Percentiles rank a stretch among this genome's conserved stretches.
Conservation (phyloP, 768 basidiomycete species). For the Mycena metata region DNA sequence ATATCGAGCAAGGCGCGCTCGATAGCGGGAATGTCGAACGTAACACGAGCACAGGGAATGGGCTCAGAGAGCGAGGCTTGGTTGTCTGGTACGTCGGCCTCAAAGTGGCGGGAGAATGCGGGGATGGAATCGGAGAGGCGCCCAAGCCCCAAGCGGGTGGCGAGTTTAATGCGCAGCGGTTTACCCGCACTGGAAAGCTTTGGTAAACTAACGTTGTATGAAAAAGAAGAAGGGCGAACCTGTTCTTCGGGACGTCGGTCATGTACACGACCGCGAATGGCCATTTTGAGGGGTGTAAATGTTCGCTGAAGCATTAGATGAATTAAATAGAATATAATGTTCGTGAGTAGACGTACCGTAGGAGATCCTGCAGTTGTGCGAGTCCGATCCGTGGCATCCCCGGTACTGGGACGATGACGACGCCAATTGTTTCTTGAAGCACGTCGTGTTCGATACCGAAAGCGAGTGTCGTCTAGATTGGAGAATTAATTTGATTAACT, state of each 20-base stretch:
- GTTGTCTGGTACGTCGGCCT: constrained; percentile 51
- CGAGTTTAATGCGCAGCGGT: constrained; percentile 58
- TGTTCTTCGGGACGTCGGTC: constrained; percentile 62
- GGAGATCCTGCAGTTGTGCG: constrained; percentile 55
- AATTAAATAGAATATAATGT: background rate
- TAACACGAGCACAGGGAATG: constrained; percentile 53
- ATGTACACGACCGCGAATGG: constrained; percentile 63
- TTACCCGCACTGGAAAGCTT: constrained; percentile 51
- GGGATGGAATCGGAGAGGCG: constrained; percentile 52
- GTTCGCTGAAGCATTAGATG: constrained; percentile 46
- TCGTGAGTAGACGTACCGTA: constrained; percentile 45
- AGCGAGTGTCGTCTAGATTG: constrained; percentile 52
- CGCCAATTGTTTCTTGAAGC: constrained; percentile 62
- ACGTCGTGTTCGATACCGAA: constrained; percentile 62
- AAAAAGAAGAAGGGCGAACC: constrained; percentile 12
- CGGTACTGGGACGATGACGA: constrained; percentile 56
- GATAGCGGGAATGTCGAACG: constrained; percentile 45
- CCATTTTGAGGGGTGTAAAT: constrained; percentile 65
- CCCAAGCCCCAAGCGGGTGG: constrained; percentile 55
- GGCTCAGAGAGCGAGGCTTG: constrained; percentile 53
- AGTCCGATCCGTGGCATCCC: constrained; percentile 54
- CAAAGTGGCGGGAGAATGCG: constrained; percentile 54
- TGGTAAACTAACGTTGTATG: background rate
- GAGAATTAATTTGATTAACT: background rate
- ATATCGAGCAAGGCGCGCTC: constrained; percentile 46